Conservation (phyloP, 2,329 filamentous ascomycete species). For the Monilinia laxa region DNA sequence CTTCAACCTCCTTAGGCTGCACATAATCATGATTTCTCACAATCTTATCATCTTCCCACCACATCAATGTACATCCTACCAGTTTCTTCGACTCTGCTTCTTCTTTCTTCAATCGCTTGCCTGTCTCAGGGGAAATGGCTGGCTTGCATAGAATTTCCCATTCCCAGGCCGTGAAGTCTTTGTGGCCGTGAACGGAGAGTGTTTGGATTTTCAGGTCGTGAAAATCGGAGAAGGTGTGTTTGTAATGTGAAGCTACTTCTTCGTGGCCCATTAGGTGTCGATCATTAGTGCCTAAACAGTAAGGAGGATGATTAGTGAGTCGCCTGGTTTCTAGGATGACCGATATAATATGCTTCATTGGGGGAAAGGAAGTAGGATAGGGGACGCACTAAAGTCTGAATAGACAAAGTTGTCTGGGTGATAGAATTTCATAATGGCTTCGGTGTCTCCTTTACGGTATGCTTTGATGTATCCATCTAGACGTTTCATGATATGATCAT, state of each 20-base stretch:
- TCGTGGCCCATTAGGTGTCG: not conserved
- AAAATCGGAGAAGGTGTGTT: not conserved
- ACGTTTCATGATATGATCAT: slow-evolving; percentile 14
- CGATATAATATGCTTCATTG: not conserved
- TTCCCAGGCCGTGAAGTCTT: slow-evolving; percentile 16
- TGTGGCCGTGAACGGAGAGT: slow-evolving; percentile 12
- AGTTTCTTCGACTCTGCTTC: not conserved
- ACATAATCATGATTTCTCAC: slow-evolving; percentile 18
- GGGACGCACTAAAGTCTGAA: slow-evolving; percentile 6
- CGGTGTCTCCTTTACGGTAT: not conserved
- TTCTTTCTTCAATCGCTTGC: not conserved
- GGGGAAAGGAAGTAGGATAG: not conserved
- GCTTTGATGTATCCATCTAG: slow-evolving; percentile 16
- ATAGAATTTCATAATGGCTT: slow-evolving; percentile 19
- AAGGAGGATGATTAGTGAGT: not conserved
- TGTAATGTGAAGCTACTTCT: not conserved
- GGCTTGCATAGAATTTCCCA: slow-evolving; percentile 3
- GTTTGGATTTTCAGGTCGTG: slow-evolving; percentile 4
- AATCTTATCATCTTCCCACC: slow-evolving; percentile 16
- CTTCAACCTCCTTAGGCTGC: slow-evolving; percentile 2
- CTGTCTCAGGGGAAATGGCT: not conserved
- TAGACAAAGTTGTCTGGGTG: slow-evolving; percentile 19
- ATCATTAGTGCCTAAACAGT: not conserved
- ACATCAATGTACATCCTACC: slow-evolving; percentile 12
- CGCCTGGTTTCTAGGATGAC: no score